Percentiles rank a stretch among this genome's conserved stretches.
Evolutionary conservation across 176 grass and related monocot genomes (phyloP).

Genomic region (maize (Zea mays)): Zm-B73-REFERENCE-NAM-5.0 NC_050102.1:113722501-113723000

Average conservation of each 20-base stretch:
- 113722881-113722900: not conserved
- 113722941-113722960: not conserved
- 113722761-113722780: too few relatives aligned
- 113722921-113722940: not conserved
- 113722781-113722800: too few relatives aligned
- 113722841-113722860: too few relatives aligned
- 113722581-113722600: conserved; percentile 13
- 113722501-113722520: conserved; percentile 51
- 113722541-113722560: conserved; percentile 50
- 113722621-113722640: not conserved
- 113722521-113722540: conserved; percentile 55
- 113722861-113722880: too few relatives aligned
- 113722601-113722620: not conserved
- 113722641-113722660: not conserved
- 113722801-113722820: too few relatives aligned
- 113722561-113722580: conserved; percentile 51
- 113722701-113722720: not conserved
- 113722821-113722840: too few relatives aligned
- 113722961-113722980: not conserved
- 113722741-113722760: too few relatives aligned
- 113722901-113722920: not conserved
- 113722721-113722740: too few relatives aligned
- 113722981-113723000: not conserved
- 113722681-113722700: not conserved
- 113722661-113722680: not conserved